A percentile compares a stretch with the other conserved stretches of the same genome.
Evolutionary conservation across 345 rosid genomes (phyloP).

Genomic region (Crucihimalaya himalaica): DNA sequence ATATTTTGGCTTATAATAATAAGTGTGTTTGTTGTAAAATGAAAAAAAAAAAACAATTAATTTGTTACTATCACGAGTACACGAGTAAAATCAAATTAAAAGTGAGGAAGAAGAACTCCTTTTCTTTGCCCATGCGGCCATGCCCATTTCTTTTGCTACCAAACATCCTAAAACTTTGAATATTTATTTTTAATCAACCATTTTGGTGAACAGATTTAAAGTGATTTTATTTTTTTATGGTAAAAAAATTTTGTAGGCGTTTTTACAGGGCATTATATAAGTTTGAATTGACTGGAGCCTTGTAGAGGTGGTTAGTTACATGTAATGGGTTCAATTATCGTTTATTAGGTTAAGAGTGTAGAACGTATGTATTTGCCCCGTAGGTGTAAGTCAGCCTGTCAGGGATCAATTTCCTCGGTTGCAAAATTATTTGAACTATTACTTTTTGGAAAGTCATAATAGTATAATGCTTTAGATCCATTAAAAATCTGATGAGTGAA

Average conservation of each 20-base stretch:
- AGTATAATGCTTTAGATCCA: no score
- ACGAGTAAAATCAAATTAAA: neutral
- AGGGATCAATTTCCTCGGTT: no score
- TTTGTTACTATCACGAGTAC: neutral
- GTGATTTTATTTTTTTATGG: neutral
- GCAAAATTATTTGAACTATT: no score
- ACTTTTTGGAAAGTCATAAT: no score
- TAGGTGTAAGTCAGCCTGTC: no score
- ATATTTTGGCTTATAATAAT: neutral
- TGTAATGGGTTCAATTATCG: no score
- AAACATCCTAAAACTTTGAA: neutral
- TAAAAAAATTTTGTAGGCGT: neutral
- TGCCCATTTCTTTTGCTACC: neutral
- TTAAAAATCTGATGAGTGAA: no score
- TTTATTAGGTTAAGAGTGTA: no score
- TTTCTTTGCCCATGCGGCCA: neutral
- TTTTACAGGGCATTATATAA: neutral
- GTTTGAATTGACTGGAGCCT: no score
- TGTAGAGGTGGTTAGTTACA: no score
- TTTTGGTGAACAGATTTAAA: neutral
- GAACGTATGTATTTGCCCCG: no score
- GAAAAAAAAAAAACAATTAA: neutral
- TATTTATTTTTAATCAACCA: neutral
- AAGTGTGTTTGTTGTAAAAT: neutral
- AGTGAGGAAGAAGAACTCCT: no score